Evolutionary conservation across 805 yeast genomes (phyloP).

Genomic region (Pichia deserticola): DNA sequence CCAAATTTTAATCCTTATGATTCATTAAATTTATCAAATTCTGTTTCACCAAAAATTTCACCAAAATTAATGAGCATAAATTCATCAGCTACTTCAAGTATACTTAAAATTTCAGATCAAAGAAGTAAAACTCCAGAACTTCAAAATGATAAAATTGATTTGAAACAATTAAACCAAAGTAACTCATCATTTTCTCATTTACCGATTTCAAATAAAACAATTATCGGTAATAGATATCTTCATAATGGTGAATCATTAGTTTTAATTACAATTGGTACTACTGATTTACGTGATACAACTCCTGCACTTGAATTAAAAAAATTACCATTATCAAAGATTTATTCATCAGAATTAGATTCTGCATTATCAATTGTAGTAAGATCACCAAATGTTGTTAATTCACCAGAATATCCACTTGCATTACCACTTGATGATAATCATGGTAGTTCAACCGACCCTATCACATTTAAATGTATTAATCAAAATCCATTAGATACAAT

Average conservation of each 20-base stretch:
- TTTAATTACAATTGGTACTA: slow-evolving; percentile 80
- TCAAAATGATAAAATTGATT: slow-evolving; percentile 12
- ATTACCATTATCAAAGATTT: slow-evolving; percentile 69
- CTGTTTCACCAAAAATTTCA: slow-evolving; percentile 21
- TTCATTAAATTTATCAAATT: slow-evolving; percentile 12
- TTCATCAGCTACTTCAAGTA: slow-evolving; percentile 12
- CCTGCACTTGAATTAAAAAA: slow-evolving; percentile 62
- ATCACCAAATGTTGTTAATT: slow-evolving; percentile 35
- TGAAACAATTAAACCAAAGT: neutral
- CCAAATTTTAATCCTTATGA: slow-evolving; percentile 31
- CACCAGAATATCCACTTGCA: slow-evolving; percentile 56
- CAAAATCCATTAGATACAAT: slow-evolving; percentile 42
- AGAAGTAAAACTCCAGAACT: slow-evolving; percentile 1
- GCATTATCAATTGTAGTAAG: slow-evolving; percentile 69
- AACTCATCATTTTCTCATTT: slow-evolving; percentile 10
- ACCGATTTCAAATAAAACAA: slow-evolving; percentile 37
- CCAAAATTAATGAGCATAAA: slow-evolving; percentile 24
- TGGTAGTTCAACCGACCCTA: slow-evolving; percentile 63
- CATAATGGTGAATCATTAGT: slow-evolving; percentile 57
- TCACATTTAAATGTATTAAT: slow-evolving; percentile 56
- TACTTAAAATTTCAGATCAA: slow-evolving; percentile 21
- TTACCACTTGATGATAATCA: slow-evolving; percentile 77
- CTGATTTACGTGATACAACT: slow-evolving; percentile 56
- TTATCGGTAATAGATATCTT: slow-evolving; percentile 77
- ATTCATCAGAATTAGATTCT: slow-evolving; percentile 80